These are phyloP conservation scores for Lichtheimia ornata DNA, from an alignment of 371 early-diverging fungal species.

Conservation along the genomic window DNA sequence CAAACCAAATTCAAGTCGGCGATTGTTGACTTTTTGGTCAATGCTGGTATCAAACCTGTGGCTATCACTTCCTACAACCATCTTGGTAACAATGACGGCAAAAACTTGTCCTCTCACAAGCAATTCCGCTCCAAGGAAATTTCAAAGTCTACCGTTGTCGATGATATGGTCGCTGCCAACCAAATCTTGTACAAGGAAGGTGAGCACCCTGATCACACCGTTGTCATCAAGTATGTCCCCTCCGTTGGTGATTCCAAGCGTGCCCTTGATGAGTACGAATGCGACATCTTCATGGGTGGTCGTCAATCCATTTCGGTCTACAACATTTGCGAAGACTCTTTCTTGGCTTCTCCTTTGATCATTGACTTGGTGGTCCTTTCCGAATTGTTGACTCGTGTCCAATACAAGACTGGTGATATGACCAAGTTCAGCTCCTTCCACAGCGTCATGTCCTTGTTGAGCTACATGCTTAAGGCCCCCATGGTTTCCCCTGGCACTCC, in stretches of 20 bases:
- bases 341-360: slow-evolving; percentile 95
- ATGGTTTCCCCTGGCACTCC: slow-evolving; percentile 90
- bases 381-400: slow-evolving; percentile 95
- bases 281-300: slow-evolving; percentile 98
- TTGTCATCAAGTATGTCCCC: slow-evolving; percentile 98
- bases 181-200: slow-evolving; percentile 79
- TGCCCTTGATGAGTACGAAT: slow-evolving; percentile 96
- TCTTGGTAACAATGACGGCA: slow-evolving; percentile 98
- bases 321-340: slow-evolving; percentile 98
- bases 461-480: slow-evolving; percentile 93
- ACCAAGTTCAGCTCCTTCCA: slow-evolving; percentile 83
- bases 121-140: slow-evolving; percentile 99
- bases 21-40: slow-evolving; percentile 95
- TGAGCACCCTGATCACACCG: slow-evolving; percentile 95
- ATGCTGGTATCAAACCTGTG: slow-evolving; percentile 97
- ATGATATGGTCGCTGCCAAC: slow-evolving; percentile 97
- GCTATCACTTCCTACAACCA: slow-evolving; percentile 97
- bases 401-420: slow-evolving; percentile 75
- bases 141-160: slow-evolving; percentile 95
- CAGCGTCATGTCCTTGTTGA: slow-evolving; percentile 87
- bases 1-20: slow-evolving; percentile 99
- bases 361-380: slow-evolving; percentile 91
- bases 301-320: slow-evolving; percentile 94
- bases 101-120: slow-evolving; percentile 93
- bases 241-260: slow-evolving; percentile 97